These are phyloP conservation scores for Cyanidioschyzon merolae DNA, from an alignment of 23 red algal species.

Conservation along the genomic window DNA sequence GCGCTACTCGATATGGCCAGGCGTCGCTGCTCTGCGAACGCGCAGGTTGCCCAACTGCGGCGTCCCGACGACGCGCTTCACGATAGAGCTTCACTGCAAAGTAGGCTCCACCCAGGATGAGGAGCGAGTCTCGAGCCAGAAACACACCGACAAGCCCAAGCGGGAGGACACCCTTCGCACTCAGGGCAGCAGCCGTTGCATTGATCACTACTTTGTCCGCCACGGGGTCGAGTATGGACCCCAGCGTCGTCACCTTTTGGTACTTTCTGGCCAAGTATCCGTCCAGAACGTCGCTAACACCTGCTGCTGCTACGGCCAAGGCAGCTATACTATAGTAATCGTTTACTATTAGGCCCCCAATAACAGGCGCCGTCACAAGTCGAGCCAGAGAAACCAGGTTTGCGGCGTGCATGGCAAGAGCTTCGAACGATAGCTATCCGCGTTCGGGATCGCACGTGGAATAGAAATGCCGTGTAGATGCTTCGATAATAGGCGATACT, in stretches of 20 bases:
- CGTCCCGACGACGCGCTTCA: neutral
- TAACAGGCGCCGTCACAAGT: neutral
- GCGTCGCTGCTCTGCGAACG: neutral
- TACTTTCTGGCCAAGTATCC: neutral
- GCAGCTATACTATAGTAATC: neutral
- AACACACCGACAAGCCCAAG: neutral
- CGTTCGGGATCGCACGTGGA: too few species aligned
- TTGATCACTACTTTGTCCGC: conserved; percentile 7
- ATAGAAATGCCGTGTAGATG: too few species aligned
- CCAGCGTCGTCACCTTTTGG: neutral
- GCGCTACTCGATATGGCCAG: neutral
- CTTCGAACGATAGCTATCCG: too few species aligned
- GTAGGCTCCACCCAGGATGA: neutral
- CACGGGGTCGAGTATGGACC: neutral
- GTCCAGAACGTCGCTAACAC: neutral
- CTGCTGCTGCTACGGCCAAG: neutral
- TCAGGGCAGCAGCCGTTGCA: neutral
- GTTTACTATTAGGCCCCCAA: neutral
- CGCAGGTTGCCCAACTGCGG: neutral
- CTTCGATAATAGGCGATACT: too few species aligned
- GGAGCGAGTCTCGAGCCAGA: conserved; percentile 1
- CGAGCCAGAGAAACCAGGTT: neutral
- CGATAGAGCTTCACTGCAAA: neutral
- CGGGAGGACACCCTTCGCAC: neutral
- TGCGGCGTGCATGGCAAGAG: neutral